A percentile compares a stretch with the other conserved stretches of the same genome.
Evolutionary conservation across 129 eudicot species (phyloP).

Genomic region (Flaveria sonorensis): DNA sequence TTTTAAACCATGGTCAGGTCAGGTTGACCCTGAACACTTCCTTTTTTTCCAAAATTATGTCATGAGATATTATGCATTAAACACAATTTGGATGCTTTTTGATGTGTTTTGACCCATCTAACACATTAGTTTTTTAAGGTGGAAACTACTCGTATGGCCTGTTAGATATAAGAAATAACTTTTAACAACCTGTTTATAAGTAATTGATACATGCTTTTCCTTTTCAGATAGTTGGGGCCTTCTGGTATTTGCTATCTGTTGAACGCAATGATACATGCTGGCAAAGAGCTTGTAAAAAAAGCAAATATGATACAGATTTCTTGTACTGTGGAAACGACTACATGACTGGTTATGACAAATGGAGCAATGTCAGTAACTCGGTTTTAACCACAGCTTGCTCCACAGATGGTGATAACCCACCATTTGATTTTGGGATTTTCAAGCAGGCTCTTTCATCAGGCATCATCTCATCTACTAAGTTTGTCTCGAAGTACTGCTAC

Average conservation of each 20-base stretch:
- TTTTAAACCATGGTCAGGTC: not conserved
- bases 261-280: constrained; percentile 91
- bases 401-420: constrained; percentile 55
- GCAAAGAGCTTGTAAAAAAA: constrained; percentile 70
- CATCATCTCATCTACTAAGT: constrained; percentile 64
- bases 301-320: constrained; percentile 41
- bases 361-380: constrained; percentile 58
- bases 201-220: not conserved
- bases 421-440: constrained; percentile 93
- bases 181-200: not conserved
- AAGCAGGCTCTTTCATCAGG: constrained; percentile 76
- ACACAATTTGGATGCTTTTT: constrained; percentile 2
- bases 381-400: constrained; percentile 55
- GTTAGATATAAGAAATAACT: not conserved
- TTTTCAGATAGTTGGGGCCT: constrained; percentile 94
- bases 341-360: constrained; percentile 47
- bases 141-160: not conserved
- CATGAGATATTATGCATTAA: not conserved
- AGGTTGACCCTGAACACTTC: not conserved
- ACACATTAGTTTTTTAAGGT: not conserved
- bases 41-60: not conserved
- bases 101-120: not conserved
- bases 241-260: constrained; percentile 86
- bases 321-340: constrained; percentile 82
- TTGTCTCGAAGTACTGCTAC: constrained; percentile 81